Evolutionary conservation across 2,329 filamentous ascomycete species (phyloP).

Genomic region (Calonectria ilicicola): DNA sequence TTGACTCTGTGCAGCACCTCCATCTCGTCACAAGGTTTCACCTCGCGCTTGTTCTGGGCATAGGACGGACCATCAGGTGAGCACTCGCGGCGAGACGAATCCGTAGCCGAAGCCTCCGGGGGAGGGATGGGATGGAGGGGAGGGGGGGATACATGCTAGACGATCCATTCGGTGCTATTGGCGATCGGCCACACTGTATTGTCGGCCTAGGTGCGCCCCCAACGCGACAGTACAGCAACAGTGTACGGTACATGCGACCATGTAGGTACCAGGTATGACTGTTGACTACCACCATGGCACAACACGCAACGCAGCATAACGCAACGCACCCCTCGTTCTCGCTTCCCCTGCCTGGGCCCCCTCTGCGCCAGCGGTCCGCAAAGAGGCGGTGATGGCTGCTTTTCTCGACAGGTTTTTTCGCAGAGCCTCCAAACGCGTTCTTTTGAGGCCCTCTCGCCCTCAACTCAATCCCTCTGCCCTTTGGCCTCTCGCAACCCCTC

Average conservation of each 20-base stretch:
- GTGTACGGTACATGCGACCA: slow-evolving; percentile 21
- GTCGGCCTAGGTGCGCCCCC: background rate
- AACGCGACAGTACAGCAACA: slow-evolving; percentile 8
- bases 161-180: slow-evolving; percentile 34
- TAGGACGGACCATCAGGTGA: slow-evolving; percentile 42
- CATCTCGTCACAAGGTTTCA: slow-evolving; percentile 43
- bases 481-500: background rate
- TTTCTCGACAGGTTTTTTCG: background rate
- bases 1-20: slow-evolving; percentile 25
- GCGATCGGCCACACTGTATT: slow-evolving; percentile 22
- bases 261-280: slow-evolving; percentile 1
- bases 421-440: background rate
- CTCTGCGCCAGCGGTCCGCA: background rate
- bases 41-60: slow-evolving; percentile 24
- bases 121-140: background rate
- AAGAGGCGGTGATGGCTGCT: background rate
- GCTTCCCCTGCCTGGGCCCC: background rate
- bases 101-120: slow-evolving; percentile 42
- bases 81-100: slow-evolving; percentile 35
- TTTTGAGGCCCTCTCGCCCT: background rate
- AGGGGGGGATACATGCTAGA: slow-evolving; percentile 12
- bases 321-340: slow-evolving; percentile 17
- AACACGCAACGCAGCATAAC: slow-evolving; percentile 18
- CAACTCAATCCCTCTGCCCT: background rate
- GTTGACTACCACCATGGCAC: slow-evolving; percentile 8